phyloP scores from a whole-genome alignment of 2,329 filamentous ascomycete genomes.

The Claviceps africana region DNA sequence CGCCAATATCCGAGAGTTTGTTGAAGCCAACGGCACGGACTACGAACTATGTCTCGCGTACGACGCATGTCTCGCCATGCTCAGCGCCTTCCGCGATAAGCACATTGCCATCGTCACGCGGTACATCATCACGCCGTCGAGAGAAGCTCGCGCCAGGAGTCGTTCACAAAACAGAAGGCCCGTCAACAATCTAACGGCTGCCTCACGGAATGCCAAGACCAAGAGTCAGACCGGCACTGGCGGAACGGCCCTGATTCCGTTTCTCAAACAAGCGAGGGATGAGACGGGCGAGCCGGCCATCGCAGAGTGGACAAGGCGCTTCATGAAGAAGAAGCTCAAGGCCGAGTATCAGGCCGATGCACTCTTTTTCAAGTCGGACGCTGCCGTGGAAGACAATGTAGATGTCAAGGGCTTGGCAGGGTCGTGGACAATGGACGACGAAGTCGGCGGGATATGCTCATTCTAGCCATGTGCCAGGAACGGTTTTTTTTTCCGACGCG shows the following conservation, averaged over 20 bases:
- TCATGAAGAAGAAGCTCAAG: conserved; percentile 40
- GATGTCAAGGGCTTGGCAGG: conserved; percentile 58
- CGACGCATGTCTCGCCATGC: conserved; percentile 70
- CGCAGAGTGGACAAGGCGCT: conserved; percentile 43
- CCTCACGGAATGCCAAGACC: conserved; percentile 34
- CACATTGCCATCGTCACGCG: conserved; percentile 93
- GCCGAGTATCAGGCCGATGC: conserved; percentile 40
- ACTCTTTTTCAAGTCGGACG: conserved; percentile 39
- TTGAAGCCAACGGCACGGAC: conserved; percentile 48
- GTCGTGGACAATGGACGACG: conserved; percentile 78
- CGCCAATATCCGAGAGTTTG: conserved; percentile 78
- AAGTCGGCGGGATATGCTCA: conserved; percentile 49
- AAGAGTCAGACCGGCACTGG: conserved; percentile 73
- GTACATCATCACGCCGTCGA: conserved; percentile 84
- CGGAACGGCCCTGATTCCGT: conserved; percentile 85
- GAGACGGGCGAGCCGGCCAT: conserved; percentile 91
- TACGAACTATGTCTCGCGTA: conserved; percentile 63
- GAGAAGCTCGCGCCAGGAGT: conserved; percentile 53
- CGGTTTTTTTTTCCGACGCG: conserved; percentile 25
- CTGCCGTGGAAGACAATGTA: conserved; percentile 27
- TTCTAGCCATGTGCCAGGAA: conserved; percentile 10
- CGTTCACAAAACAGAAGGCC: conserved; percentile 40
- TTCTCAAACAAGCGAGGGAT: conserved; percentile 89
- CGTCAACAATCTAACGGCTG: conserved; percentile 55
- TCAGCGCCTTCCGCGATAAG: conserved; percentile 65